These are phyloP conservation scores for Trichoderma sp. DNA, from an alignment of 2,329 filamentous ascomycete genomes.

Conservation along the genomic window DNA sequence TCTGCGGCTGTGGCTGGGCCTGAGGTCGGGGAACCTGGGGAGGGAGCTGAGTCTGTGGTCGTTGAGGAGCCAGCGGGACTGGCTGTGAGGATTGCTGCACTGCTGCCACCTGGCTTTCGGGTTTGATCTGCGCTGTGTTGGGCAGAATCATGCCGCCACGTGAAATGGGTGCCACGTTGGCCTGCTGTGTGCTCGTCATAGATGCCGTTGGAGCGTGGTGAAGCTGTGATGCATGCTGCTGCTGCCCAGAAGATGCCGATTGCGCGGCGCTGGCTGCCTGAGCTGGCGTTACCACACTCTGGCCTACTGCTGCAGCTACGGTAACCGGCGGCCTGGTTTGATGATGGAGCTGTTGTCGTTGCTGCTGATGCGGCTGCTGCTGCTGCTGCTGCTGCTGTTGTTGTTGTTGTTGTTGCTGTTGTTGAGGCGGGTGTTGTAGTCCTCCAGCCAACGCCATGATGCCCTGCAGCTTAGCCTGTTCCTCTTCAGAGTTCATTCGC, in stretches of 20 bases:
- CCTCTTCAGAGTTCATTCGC: constrained; percentile 55
- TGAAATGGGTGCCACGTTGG: not conserved
- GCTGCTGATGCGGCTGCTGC: constrained; percentile 1
- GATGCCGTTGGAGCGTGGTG: constrained; percentile 23
- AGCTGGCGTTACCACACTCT: constrained; percentile 35
- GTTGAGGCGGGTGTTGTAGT: constrained; percentile 41
- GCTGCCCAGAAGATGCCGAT: constrained; percentile 22
- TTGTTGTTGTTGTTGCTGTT: constrained; percentile 1
- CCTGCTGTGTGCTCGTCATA: not conserved
- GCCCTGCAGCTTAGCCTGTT: constrained; percentile 58
- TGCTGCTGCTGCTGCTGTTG: constrained; percentile 1
- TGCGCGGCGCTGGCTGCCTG: constrained; percentile 32
- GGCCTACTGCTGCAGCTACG: constrained; percentile 27
- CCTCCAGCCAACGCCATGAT: constrained; percentile 55
- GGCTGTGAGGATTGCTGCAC: constrained; percentile 33
- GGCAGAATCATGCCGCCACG: constrained; percentile 15
- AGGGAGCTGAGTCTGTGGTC: constrained; percentile 30
- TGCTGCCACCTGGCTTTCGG: constrained; percentile 27
- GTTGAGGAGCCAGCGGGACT: constrained; percentile 28
- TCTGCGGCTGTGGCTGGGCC: constrained; percentile 23
- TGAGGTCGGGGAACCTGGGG: constrained; percentile 28
- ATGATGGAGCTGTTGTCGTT: constrained; percentile 37
- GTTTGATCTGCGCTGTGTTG: constrained; percentile 25
- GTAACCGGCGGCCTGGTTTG: constrained; percentile 28
- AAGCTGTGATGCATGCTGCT: constrained; percentile 19